Evolutionary conservation across 345 rosid genomes (phyloP).

Genomic region (Adansonia digitata): DNA sequence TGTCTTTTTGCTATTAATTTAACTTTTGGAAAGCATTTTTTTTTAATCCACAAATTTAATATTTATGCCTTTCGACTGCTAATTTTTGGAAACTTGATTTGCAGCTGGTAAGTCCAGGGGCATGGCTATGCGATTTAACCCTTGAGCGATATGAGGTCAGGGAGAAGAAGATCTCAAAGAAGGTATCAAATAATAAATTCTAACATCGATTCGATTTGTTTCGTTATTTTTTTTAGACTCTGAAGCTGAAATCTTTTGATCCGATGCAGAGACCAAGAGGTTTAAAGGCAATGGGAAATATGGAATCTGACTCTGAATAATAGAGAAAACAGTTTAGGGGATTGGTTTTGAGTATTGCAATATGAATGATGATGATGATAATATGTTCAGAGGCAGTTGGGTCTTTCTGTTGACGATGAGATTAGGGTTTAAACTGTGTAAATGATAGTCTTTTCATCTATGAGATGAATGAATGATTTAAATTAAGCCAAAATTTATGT

Average conservation of each 20-base stretch:
- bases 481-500: not conserved
- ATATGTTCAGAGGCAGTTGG: not conserved
- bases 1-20: not conserved
- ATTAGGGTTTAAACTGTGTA: not conserved
- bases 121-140: conserved; percentile 48
- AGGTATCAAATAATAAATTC: conserved; percentile 19
- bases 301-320: conserved; percentile 47
- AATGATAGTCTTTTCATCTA: not conserved
- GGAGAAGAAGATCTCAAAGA: conserved; percentile 41
- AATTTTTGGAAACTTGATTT: not conserved
- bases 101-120: conserved; percentile 42
- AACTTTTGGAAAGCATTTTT: not conserved
- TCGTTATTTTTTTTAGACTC: not conserved
- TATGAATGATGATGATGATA: no score
- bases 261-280: conserved; percentile 42
- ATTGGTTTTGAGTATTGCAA: not conserved
- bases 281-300: conserved; percentile 39
- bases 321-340: not conserved
- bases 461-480: not conserved
- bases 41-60: not conserved
- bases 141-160: conserved; percentile 44
- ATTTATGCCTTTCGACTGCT: not conserved
- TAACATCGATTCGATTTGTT: not conserved
- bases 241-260: not conserved
- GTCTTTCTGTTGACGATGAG: not conserved